Conservation (phyloP, 116 monocot species). For the Phalaenopsis hybrid region DNA sequence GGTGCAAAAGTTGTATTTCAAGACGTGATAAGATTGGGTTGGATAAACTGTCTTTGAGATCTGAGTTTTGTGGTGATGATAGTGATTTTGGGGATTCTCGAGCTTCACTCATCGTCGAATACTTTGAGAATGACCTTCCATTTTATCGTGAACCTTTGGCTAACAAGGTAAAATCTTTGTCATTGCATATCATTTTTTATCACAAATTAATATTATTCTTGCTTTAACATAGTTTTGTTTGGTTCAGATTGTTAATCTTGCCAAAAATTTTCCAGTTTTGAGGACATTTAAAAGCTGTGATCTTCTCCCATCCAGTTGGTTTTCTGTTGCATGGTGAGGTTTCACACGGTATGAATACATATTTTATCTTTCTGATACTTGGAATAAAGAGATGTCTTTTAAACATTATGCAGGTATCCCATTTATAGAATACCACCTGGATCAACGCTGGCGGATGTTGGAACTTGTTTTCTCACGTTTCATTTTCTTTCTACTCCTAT, state of each 20-base stretch:
- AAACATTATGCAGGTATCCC: slow-evolving; percentile 13
- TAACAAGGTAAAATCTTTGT: slow-evolving; percentile 54
- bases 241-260: slow-evolving; percentile 64
- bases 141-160: slow-evolving; percentile 66
- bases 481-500: slow-evolving; percentile 22
- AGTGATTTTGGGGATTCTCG: slow-evolving; percentile 34
- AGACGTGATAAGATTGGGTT: slow-evolving; percentile 7
- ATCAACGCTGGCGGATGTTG: slow-evolving; percentile 15
- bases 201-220: neutral
- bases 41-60: slow-evolving; percentile 25
- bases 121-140: slow-evolving; percentile 55
- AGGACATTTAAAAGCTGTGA: slow-evolving; percentile 68
- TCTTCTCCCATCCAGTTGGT: slow-evolving; percentile 70
- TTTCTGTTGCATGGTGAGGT: slow-evolving; percentile 89
- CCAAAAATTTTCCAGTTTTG: slow-evolving; percentile 43
- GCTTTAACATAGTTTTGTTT: neutral
- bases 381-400: neutral
- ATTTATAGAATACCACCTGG: slow-evolving; percentile 22
- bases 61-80: slow-evolving; percentile 42
- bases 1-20: slow-evolving; percentile 10
- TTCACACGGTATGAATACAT: neutral
- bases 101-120: slow-evolving; percentile 50
- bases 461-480: slow-evolving; percentile 21
- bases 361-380: neutral
- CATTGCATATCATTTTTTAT: neutral